These are phyloP conservation scores for Crucibulum cyathiforme DNA, from an alignment of 1,284 basidiomycete genomes.

Conservation along the genomic window DNA sequence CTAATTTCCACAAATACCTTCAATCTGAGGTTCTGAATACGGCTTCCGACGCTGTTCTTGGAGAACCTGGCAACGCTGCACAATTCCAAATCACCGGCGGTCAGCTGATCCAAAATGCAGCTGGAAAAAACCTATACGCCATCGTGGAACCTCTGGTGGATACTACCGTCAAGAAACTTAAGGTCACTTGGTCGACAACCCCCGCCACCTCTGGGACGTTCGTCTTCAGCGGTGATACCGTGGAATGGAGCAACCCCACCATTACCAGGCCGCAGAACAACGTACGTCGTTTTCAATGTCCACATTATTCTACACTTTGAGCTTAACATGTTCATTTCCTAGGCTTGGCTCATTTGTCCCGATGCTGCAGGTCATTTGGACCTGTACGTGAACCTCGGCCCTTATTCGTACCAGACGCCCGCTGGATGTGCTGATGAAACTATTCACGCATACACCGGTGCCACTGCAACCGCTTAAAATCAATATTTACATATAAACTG, in stretches of 20 bases:
- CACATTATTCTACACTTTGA: not conserved
- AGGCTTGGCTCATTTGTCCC: slow-evolving; percentile 63
- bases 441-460: slow-evolving; percentile 66
- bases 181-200: slow-evolving; percentile 53
- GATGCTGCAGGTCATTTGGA: slow-evolving; percentile 52
- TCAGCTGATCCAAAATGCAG: slow-evolving; percentile 57
- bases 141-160: slow-evolving; percentile 54
- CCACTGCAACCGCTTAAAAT: slow-evolving; percentile 20
- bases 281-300: slow-evolving; percentile 35
- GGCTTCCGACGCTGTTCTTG: slow-evolving; percentile 57
- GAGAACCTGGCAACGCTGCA: slow-evolving; percentile 52
- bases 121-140: slow-evolving; percentile 51
- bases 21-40: slow-evolving; percentile 52
- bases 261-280: slow-evolving; percentile 56
- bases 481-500: not conserved
- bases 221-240: slow-evolving; percentile 57
- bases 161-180: slow-evolving; percentile 54
- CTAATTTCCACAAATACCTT: slow-evolving; percentile 72
- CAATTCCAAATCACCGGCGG: slow-evolving; percentile 62
- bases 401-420: slow-evolving; percentile 63
- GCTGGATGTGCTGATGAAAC: slow-evolving; percentile 67
- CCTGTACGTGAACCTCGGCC: slow-evolving; percentile 63
- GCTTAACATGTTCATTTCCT: slow-evolving; percentile 5
- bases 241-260: slow-evolving; percentile 58
- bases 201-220: slow-evolving; percentile 60